Conservation (phyloP, 495 filamentous ascomycete genomes). For the Pyrenula aspistea region DNA sequence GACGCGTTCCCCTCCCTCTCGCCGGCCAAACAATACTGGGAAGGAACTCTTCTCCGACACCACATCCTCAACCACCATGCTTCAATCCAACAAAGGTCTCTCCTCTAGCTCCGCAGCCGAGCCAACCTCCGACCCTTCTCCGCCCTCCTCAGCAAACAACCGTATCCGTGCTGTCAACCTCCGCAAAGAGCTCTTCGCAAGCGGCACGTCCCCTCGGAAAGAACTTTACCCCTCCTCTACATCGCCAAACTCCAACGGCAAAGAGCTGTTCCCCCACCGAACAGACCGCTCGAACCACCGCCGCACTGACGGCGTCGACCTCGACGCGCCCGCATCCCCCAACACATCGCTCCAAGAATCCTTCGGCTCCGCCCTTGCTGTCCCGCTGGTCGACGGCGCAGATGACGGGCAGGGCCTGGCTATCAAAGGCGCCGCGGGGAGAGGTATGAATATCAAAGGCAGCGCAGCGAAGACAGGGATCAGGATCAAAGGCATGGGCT, state of each 20-base stretch:
- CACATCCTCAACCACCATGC: conserved; percentile 3
- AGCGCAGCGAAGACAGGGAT: background rate
- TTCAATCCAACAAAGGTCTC: background rate
- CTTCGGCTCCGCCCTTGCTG: conserved; percentile 25
- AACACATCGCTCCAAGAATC: conserved; percentile 59
- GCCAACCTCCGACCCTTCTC: background rate
- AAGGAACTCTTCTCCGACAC: conserved; percentile 41
- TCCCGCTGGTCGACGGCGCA: background rate
- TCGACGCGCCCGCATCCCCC: conserved; percentile 34
- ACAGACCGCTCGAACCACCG: conserved; percentile 43
- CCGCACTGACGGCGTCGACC: conserved; percentile 35
- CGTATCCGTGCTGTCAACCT: background rate
- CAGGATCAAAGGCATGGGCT: background rate
- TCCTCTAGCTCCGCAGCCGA: background rate
- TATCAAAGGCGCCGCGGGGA: background rate
- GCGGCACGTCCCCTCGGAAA: conserved; percentile 4
- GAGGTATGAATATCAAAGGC: background rate
- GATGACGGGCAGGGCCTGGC: conserved; percentile 31
- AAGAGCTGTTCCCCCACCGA: conserved; percentile 61
- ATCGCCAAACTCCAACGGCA: conserved; percentile 8
- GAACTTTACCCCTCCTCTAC: conserved; percentile 14
- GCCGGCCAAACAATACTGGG: conserved; percentile 19
- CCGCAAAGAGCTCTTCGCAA: background rate
- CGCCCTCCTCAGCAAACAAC: background rate
- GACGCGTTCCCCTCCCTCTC: conserved; percentile 24